Base-by-base conservation (phyloP, 1,284 basidiomycete species). In the Trametes versicolor region DNA sequence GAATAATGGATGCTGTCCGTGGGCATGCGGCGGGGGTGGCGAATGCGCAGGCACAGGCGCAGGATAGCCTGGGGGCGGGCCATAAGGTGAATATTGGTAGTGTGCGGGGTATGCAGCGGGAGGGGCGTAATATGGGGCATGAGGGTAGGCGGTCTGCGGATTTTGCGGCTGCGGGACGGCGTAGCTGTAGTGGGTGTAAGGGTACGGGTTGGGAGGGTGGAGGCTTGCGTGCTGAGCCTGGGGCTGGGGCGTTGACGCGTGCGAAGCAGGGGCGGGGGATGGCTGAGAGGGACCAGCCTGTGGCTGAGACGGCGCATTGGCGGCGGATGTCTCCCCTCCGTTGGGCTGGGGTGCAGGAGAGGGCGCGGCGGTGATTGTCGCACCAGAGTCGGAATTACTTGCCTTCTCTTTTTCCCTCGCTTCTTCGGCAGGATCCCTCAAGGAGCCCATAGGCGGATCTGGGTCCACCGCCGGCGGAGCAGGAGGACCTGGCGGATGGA, bases 131-230 rank as follows among this genome's bases (percentile, higher is more conserved):
- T 89, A 90, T 0, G 89, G 84, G 1, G 83, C 75, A 65, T 88
- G 89, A 0, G 87, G 86, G 72, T 89, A 90, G 3, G 84, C 79
- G 32, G 80, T 79, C 64, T 85, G 83, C 65, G 82, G 81, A 27
- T 69, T 62, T 63, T 69, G 70, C 13, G 71, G 63, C 32, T 71
- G 71, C 21, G 70, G 69, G 2, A 74, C 70, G 2, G 72, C 68
- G 58, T 76, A 77, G 8, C 75, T 73, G 62, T 78, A 77, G 10
- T 75, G 72, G 4, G 70, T 55, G 17, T 62, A 62, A 1, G 66
- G 69, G 34, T 63, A 55, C 27, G 65, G n/a, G 29, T 45, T 29
- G 43, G 63, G 58, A 34, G 66, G 70, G 39, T 65, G 66, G 9
- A 65, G 68, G 54, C 36, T 65, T 4, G 63, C 65, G 13, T 70